Conservation (phyloP, 2,329 filamentous ascomycete genomes). For the Curvularia lunata region DNA sequence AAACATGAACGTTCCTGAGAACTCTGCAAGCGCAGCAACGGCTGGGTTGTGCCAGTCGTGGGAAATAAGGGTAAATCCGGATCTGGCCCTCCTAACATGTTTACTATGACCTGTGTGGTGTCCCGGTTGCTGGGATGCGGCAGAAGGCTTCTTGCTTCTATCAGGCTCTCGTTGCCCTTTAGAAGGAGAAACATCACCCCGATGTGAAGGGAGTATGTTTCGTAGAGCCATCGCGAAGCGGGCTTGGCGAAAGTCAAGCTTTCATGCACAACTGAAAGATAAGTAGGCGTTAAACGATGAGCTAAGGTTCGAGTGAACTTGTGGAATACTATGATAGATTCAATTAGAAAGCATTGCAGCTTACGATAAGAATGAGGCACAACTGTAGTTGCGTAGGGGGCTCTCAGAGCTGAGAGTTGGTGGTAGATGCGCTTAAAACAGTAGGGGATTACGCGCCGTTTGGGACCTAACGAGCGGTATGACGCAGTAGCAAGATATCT, state of each 20-base stretch:
- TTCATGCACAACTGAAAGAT: background rate
- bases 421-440: background rate
- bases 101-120: too few relatives aligned
- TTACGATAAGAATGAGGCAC: background rate
- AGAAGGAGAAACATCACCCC: background rate
- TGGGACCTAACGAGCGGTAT: background rate
- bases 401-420: background rate
- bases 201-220: background rate
- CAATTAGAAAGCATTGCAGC: background rate
- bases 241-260: background rate
- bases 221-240: background rate
- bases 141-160: background rate
- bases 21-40: conserved; percentile 47
- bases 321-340: background rate
- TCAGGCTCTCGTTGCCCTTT: background rate
- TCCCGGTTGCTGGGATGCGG: background rate
- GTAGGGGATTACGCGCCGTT: background rate
- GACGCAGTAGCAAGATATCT: background rate
- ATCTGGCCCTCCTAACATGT: background rate
- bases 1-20: conserved; percentile 51
- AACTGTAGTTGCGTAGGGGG: background rate
- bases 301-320: background rate
- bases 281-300: background rate
- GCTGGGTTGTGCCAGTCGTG: conserved; percentile 44
- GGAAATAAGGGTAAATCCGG: background rate